Conservation (phyloP, 192 early-diverging fungal species). For the Backusella mclennaniae region DNA sequence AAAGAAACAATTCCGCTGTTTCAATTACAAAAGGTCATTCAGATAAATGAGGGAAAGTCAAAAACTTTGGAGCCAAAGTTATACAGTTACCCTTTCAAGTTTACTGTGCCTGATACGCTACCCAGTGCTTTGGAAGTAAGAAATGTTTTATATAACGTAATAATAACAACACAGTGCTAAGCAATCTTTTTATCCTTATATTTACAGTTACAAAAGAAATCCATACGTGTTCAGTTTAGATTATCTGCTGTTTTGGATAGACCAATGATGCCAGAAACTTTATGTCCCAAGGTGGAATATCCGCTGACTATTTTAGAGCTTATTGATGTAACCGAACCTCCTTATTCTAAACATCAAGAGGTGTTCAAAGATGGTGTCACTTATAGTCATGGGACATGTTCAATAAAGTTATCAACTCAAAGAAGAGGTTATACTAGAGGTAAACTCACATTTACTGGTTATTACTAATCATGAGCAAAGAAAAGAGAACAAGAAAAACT, state of each 20-base stretch:
- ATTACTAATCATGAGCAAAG: not conserved
- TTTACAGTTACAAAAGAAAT: conserved; percentile 12
- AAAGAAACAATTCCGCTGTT: conserved; percentile 30
- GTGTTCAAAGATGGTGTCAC: not conserved
- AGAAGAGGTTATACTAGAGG: conserved; percentile 27
- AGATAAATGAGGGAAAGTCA: conserved; percentile 9
- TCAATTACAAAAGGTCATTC: conserved; percentile 14
- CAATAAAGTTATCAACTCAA: conserved; percentile 10
- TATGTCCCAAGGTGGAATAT: conserved; percentile 28
- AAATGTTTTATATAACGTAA: not conserved
- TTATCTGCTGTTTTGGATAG: conserved; percentile 31
- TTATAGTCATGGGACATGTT: conserved; percentile 9
- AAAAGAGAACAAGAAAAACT: not conserved
- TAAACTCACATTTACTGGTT: not conserved
- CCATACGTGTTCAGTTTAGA: conserved; percentile 8
- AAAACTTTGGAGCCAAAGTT: conserved; percentile 24
- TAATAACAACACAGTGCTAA: no score
- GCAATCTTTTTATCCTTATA: not conserved
- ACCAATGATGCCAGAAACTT: conserved; percentile 28
- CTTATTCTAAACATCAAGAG: conserved; percentile 11
- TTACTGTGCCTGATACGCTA: conserved; percentile 28
- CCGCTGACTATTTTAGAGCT: conserved; percentile 32
- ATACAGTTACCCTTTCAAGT: conserved; percentile 37
- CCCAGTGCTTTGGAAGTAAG: conserved; percentile 35
- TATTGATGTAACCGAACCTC: conserved; percentile 20